phyloP scores from a whole-genome alignment of 129 eudicot genomes.

The Arctium lappa region DNA sequence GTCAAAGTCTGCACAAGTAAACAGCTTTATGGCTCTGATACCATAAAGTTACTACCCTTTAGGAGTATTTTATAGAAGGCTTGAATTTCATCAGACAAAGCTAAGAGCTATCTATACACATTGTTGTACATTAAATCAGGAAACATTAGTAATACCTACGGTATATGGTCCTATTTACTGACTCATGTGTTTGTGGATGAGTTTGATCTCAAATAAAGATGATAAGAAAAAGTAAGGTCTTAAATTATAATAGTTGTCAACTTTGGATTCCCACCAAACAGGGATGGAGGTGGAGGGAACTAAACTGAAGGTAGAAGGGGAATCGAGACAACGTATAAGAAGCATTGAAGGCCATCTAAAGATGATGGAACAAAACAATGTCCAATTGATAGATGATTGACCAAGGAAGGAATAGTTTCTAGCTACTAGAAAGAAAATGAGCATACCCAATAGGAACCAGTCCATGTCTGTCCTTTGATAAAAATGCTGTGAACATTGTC shows the following conservation, averaged over 20 bases:
- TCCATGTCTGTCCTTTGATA: slow-evolving; percentile 67
- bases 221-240: neutral
- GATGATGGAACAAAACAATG: neutral
- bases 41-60: neutral
- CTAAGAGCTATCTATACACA: no score
- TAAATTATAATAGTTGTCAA: neutral
- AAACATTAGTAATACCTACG: no score
- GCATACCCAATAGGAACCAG: slow-evolving; percentile 86
- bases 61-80: no score
- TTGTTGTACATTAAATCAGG: no score
- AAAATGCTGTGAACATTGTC: slow-evolving; percentile 79
- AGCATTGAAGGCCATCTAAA: neutral
- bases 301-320: neutral
- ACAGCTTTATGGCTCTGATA: neutral
- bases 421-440: neutral
- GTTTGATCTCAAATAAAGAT: neutral
- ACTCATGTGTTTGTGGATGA: neutral
- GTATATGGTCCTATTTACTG: neutral
- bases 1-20: neutral
- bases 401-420: neutral
- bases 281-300: neutral
- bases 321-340: no score
- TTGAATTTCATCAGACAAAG: no score
- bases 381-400: neutral
- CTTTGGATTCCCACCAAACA: neutral